These are phyloP conservation scores for Candida fluviatilis DNA, from an alignment of 805 yeast species.

Conservation along the genomic window DNA sequence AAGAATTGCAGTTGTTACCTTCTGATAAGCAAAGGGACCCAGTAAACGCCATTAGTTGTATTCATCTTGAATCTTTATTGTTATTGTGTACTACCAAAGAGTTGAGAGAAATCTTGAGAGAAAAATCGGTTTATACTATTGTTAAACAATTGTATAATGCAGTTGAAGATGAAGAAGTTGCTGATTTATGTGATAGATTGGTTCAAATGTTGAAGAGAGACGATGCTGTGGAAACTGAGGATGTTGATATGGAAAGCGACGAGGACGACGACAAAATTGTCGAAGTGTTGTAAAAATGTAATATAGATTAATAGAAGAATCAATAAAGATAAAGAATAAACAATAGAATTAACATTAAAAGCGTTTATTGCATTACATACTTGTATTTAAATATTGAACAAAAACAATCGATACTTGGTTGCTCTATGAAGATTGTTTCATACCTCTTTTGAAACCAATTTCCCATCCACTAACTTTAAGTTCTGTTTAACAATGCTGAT, in stretches of 20 bases:
- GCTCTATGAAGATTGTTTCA: no score
- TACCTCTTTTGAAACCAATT: conserved; percentile 33
- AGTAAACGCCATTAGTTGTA: conserved; percentile 54
- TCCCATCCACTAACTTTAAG: conserved; percentile 50
- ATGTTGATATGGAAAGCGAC: conserved; percentile 45
- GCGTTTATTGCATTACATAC: no score
- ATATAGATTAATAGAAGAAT: not conserved
- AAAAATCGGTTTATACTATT: conserved; percentile 79
- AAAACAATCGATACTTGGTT: no score
- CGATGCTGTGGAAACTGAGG: conserved; percentile 49
- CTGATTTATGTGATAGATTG: conserved; percentile 72
- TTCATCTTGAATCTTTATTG: conserved; percentile 76
- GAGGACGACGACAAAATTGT: conserved; percentile 43
- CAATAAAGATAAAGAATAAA: no score
- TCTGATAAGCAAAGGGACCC: conserved; percentile 78
- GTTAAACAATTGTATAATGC: conserved; percentile 80
- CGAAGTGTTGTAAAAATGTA: conserved; percentile 40
- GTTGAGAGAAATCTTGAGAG: conserved; percentile 73
- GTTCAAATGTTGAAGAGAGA: conserved; percentile 94
- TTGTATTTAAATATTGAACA: no score
- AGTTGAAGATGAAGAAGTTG: conserved; percentile 37
- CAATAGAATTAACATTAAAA: no score
- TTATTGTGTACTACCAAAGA: conserved; percentile 71
- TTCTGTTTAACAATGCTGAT: conserved; percentile 54
- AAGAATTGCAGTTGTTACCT: conserved; percentile 75